Conservation (phyloP, 352 stramenopile species). For the Peronospora tabacina region DNA sequence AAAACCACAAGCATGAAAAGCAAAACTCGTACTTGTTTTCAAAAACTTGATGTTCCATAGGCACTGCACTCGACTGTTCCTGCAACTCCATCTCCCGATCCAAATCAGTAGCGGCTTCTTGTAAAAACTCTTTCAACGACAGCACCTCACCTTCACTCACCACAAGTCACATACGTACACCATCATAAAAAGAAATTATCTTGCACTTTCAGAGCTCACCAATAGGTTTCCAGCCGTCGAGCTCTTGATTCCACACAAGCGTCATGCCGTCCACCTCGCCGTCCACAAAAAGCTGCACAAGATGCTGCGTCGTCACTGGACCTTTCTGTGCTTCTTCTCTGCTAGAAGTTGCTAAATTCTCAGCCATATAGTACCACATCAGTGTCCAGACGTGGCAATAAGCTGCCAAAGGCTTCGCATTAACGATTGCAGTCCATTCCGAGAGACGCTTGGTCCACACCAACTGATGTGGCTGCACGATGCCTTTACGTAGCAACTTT, state of each 20-base stretch:
- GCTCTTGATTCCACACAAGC: conserved; percentile 50
- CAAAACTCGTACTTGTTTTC: conserved; percentile 35
- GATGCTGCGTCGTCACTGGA: conserved; percentile 44
- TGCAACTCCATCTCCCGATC: conserved; percentile 46
- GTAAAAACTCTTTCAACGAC: conserved; percentile 57
- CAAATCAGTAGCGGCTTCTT: conserved; percentile 59
- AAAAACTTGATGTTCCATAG: conserved; percentile 47
- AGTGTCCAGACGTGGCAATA: conserved; percentile 53
- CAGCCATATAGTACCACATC: conserved; percentile 56
- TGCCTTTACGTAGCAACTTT: conserved; percentile 51
- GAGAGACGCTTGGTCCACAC: conserved; percentile 61
- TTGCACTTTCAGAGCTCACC: conserved; percentile 22
- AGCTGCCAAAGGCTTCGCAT: conserved; percentile 37
- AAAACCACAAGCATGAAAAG: not conserved
- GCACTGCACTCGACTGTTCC: conserved; percentile 32
- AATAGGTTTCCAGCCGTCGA: conserved; percentile 50
- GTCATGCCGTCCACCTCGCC: conserved; percentile 66
- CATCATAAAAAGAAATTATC: too few species aligned
- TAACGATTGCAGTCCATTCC: conserved; percentile 45
- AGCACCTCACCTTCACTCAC: conserved; percentile 41
- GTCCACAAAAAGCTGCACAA: conserved; percentile 53
- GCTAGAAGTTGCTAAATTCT: conserved; percentile 2
- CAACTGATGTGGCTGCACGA: conserved; percentile 54
- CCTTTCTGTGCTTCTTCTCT: conserved; percentile 23
- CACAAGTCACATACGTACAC: not conserved